Conservation (phyloP, 768 basidiomycete species). For the Termitomyces sp. region DNA sequence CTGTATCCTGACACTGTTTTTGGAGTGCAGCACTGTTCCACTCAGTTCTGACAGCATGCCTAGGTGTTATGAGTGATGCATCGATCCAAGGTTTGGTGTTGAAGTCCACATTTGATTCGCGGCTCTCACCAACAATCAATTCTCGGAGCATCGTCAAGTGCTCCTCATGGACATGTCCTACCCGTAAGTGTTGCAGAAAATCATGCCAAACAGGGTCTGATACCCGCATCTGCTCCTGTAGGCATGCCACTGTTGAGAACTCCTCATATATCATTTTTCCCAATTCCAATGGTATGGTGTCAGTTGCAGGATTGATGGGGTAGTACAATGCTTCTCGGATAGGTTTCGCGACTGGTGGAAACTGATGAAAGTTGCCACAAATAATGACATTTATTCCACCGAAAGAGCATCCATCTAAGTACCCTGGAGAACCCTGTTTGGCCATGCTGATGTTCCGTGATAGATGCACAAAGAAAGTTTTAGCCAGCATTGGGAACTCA, state of each 20-base stretch:
- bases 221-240: neutral
- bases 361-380: neutral
- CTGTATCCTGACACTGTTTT: neutral
- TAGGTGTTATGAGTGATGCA: neutral
- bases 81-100: neutral
- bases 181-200: neutral
- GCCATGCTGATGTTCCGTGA: no score
- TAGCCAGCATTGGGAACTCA: no score
- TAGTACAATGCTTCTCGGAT: neutral
- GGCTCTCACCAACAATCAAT: neutral
- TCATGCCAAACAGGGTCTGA: neutral
- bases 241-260: neutral
- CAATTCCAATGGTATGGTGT: neutral
- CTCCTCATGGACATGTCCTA: neutral
- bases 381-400: neutral
- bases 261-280: neutral
- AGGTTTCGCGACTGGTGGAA: neutral
- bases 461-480: no score
- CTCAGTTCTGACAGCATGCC: neutral
- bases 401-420: no score
- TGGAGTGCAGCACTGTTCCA: neutral
- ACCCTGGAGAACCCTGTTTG: no score
- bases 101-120: slow-evolving; percentile 19
- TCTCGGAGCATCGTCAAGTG: neutral
- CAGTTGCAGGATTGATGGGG: no score